Evolutionary conservation across 2,329 filamentous ascomycete genomes (phyloP), one percentile per base, ranked within the genome.

Genomic region (Cadophora gregata): DNA sequence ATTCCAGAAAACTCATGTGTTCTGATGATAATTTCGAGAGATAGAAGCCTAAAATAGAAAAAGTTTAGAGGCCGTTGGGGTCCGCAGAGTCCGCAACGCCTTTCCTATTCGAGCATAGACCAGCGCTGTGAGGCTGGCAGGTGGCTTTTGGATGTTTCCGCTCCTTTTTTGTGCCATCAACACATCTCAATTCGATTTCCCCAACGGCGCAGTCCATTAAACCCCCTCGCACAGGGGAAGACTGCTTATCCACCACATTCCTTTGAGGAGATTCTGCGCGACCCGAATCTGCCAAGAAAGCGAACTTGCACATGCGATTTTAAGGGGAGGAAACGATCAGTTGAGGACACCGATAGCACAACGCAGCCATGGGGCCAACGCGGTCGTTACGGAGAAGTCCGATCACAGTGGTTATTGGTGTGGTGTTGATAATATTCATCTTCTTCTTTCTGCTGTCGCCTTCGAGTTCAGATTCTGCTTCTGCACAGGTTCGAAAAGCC

Each of bases 351-450:
- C 68, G 66, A 53, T 65, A 71, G 55, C 66, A 68, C 60, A 70
- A 63, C 69, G 68, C 67, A 62, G 72, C 85, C 78, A 82, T 89
- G 83, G 85, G 86, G 76, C 82, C 86, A 72, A 84, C 87, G 73
- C 91, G 92, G 81, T 83, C 84, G 70, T 86, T 95, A 77, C 92
- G 92, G 81, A 91, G 91, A 78, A 96, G 88, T 80, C 90, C 92
- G 70, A 84, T 91, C 76, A 95, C 91, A 63, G 82, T 95, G 70
- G 78, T 90, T 72, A 84, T 96, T 72, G 92, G 92, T 74, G 84
- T 82, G 72, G 80, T 92, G 66, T 85, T 96, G 67, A 89, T 89
- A 78, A 85, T 96, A 76, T 87, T 91, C 81, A 87, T 91, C 80
- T 78, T 93, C 78, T 80, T 86, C 82, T 88, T 90, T 76, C 78